Evolutionary conservation across 352 stramenopile genomes (phyloP), one percentile per base, ranked within the genome.

Genomic region (Globisporangium heterothallicum): DNA sequence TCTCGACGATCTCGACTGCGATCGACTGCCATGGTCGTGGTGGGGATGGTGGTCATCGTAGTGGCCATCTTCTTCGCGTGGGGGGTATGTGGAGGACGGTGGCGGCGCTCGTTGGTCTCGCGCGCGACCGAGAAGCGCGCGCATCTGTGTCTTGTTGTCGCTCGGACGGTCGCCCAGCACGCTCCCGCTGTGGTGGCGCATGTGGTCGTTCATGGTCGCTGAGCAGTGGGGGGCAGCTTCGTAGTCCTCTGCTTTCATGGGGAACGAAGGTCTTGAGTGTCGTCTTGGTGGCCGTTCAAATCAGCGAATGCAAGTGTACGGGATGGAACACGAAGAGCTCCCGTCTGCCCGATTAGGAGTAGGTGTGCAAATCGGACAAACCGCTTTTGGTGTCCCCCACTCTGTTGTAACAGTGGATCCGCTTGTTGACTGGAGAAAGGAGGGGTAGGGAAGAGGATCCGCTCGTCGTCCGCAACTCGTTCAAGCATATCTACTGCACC

Each of bases 61-160:
- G 27, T 57, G 35, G 1, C n/a, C n/a, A n/a, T n/a, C n/a, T n/a
- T n/a, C n/a, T n/a, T n/a, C n/a, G n/a, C n/a, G n/a, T n/a, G n/a
- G n/a, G n/a, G n/a, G n/a, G n/a, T n/a, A n/a, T n/a, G n/a, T n/a
- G n/a, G 25, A 34, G 19, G 30, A 36, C 22, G 41, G 12, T 61
- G 19, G n/a, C 53, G 30, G 19, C 54, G 55, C 30, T 72, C n/a
- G n/a, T n/a, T n/a, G 64, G 13, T 63, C 51, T 8, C 68, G 63
- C 16, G 67, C 70, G 26, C 62, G 70, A 47, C 72, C 64, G 25
- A 82, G 61, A n/a, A 84, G 57, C 14, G 68, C 63, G 18, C 70
- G 58, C 7, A 84, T 21, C 42, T 72, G 58, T 22, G 44, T 29
- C 45, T 72, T 72, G 53, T 21, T 36, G 26, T 49, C 42, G 42